A percentile compares a stretch with the other conserved stretches of the same genome.
Conservation (phyloP, 495 filamentous ascomycete species). For the Alectoria sarmentosa region DNA sequence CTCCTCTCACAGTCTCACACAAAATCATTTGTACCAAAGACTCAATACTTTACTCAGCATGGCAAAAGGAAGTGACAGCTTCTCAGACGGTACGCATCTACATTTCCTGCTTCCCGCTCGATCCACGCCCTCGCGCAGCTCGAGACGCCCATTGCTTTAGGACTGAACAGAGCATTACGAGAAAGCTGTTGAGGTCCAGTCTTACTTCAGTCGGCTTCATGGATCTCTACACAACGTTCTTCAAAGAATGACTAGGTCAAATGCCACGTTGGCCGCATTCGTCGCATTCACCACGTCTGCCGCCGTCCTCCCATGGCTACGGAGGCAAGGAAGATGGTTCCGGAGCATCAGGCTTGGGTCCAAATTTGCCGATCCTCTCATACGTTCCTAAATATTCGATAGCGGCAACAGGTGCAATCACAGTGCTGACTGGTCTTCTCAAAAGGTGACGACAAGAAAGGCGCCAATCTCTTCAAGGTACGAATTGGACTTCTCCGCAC, state of each 20-base stretch:
- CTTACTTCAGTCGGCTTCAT: neutral
- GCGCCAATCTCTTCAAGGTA: conserved; percentile 96
- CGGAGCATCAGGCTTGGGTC: neutral
- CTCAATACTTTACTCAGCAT: conserved; percentile 8
- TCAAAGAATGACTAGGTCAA: neutral
- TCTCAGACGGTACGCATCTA: conserved; percentile 31
- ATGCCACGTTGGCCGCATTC: neutral
- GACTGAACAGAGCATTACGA: neutral
- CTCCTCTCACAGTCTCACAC: neutral
- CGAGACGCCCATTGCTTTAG: neutral
- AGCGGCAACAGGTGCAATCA: neutral
- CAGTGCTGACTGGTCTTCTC: neutral
- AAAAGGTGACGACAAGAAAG: conserved; percentile 91
- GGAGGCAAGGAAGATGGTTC: neutral
- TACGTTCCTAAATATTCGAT: neutral
- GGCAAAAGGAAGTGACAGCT: conserved; percentile 18
- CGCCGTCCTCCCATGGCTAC: neutral
- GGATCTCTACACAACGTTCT: neutral
- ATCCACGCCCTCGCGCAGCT: neutral
- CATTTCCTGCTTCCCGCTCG: neutral
- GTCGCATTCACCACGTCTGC: neutral
- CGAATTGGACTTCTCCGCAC: neutral
- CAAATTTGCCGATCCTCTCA: neutral
- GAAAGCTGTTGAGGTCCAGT: neutral
- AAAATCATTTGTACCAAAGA: neutral